Evolutionary conservation across 805 yeast genomes (phyloP), one percentile per base, ranked within the genome.

Genomic region (Yamadazyma kitorensis): DNA sequence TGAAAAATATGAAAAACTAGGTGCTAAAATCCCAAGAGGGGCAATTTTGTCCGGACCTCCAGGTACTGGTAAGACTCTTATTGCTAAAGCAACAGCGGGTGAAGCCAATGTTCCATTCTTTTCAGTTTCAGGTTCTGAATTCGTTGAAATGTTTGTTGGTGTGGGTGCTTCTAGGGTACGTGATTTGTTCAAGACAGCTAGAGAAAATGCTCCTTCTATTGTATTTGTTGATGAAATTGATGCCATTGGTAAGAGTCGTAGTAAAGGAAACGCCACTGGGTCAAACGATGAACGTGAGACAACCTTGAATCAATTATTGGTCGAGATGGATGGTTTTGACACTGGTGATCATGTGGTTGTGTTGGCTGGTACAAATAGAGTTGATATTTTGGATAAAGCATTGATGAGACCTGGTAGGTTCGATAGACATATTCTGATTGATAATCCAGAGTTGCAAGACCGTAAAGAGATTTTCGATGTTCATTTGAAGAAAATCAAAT

Each of bases 51-150:
- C 96, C 2, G 99, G 99, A 31, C 96, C 98, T 12, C 99, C 99
- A 33, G 99, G 99, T 68, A 93, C 98, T 7, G 99, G 99, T 78
- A 93, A 93, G 59, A 93, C 99, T 1, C 69, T 93, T 34, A 67
- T 93, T 32, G 99, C 99, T 9, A 91, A 87, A 56, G 99, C 99
- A 4, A 93, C 98, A 31, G 98, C 98, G 2, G 98, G 98, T 47
- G 99, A 93, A 61, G 98, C 99, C 0, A 95, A 93, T 37, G 98
- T 93, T 25, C 97, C 99, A 27, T 93, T 93, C 57, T 80, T 80
- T 51, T 85, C 95, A 11, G 98, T 93, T 13, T 86, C 96, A 1
- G 98, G 98, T 44, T 89, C 98, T 5, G 98, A 91, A 60, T 91
- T 91, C 49, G 96, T 93, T 10, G 98, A 91, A 59, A 93, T 91